Conservation (phyloP, 164 flowering plant species). For the Kingdonia uniflora region DNA sequence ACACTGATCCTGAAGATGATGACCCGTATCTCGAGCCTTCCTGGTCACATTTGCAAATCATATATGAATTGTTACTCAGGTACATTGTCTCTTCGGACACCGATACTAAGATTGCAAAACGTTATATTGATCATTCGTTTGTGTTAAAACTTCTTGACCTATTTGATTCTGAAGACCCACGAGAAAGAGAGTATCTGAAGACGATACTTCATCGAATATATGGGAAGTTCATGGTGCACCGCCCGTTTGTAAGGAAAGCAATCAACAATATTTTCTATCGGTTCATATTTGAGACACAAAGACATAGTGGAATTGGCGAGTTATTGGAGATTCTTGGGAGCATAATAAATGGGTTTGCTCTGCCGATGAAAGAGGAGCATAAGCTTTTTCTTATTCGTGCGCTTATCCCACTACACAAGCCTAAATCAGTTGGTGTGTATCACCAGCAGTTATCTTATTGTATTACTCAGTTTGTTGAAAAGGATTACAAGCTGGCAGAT, state of each 20-base stretch:
- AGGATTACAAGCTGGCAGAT: slow-evolving; percentile 35
- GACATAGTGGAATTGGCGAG: slow-evolving; percentile 43
- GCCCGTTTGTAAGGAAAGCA: slow-evolving; percentile 41
- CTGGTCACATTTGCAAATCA: slow-evolving; percentile 41
- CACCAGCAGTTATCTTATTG: slow-evolving; percentile 48
- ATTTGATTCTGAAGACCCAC: slow-evolving; percentile 49
- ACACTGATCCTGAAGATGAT: slow-evolving; percentile 59
- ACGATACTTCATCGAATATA: slow-evolving; percentile 44
- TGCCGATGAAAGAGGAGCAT: slow-evolving; percentile 53
- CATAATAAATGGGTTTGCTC: slow-evolving; percentile 42
- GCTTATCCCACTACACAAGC: slow-evolving; percentile 47
- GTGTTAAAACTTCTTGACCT: slow-evolving; percentile 35
- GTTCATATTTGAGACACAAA: slow-evolving; percentile 46
- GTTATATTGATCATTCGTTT: slow-evolving; percentile 40
- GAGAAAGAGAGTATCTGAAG: slow-evolving; percentile 44
- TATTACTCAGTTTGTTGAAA: slow-evolving; percentile 40
- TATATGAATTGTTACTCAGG: slow-evolving; percentile 35
- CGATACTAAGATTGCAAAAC: slow-evolving; percentile 43
- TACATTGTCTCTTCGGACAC: slow-evolving; percentile 36
- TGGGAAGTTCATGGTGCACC: slow-evolving; percentile 48
- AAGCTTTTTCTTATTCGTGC: slow-evolving; percentile 45
- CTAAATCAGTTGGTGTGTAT: slow-evolving; percentile 30
- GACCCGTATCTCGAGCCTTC: slow-evolving; percentile 65
- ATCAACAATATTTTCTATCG: slow-evolving; percentile 42
- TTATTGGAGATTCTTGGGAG: slow-evolving; percentile 49